Evolutionary conservation across 2,329 filamentous ascomycete genomes (phyloP).

Genomic region (Acrocalymma vagum): DNA sequence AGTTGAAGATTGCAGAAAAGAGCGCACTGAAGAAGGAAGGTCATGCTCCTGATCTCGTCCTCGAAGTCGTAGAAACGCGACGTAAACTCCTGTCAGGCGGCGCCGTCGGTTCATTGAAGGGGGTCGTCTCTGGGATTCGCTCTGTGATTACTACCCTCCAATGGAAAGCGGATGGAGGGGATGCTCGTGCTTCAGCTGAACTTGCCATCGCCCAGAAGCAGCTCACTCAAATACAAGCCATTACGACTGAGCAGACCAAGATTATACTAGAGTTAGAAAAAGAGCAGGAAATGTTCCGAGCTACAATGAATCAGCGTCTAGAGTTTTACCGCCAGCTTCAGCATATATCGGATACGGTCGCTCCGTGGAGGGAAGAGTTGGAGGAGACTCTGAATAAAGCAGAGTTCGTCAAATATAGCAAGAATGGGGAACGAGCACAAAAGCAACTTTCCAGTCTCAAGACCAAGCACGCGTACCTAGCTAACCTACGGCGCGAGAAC

Average conservation of each 20-base stretch:
- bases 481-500: constrained; percentile 69
- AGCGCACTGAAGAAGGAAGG: constrained; percentile 71
- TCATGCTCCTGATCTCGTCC: constrained; percentile 73
- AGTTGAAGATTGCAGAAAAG: constrained; percentile 69
- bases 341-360: constrained; percentile 86
- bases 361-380: constrained; percentile 72
- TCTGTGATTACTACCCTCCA: constrained; percentile 68
- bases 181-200: constrained; percentile 68
- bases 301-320: constrained; percentile 82
- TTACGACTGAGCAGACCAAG: constrained; percentile 63
- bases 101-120: constrained; percentile 71
- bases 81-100: constrained; percentile 58
- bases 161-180: constrained; percentile 63
- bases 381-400: constrained; percentile 64
- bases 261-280: constrained; percentile 63
- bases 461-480: constrained; percentile 78
- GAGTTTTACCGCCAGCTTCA: constrained; percentile 94
- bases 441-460: constrained; percentile 69
- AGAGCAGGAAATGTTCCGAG: constrained; percentile 79
- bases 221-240: constrained; percentile 65
- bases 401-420: constrained; percentile 53
- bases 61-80: constrained; percentile 62
- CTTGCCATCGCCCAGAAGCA: constrained; percentile 70
- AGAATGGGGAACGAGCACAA: constrained; percentile 61
- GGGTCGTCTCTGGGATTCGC: constrained; percentile 74